phyloP scores from a whole-genome alignment of 257 asterid genomes.

The Lithospermum erythrorhizon region DNA sequence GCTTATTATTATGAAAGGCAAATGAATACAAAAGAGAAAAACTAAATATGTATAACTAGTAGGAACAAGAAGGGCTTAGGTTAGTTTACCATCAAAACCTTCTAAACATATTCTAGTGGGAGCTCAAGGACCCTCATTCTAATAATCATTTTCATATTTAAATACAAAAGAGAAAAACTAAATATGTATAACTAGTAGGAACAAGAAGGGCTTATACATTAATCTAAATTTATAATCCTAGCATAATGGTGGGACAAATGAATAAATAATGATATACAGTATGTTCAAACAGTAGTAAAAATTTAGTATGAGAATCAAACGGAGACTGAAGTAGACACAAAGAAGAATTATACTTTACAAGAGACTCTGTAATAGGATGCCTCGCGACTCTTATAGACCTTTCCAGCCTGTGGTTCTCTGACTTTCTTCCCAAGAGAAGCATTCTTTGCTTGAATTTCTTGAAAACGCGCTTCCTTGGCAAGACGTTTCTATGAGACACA shows the following conservation, averaged over 20 bases:
- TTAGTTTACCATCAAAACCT: neutral
- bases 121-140: neutral
- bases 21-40: neutral
- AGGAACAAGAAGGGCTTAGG: neutral
- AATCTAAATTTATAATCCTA: neutral
- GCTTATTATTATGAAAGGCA: neutral
- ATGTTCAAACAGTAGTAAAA: conserved; percentile 9
- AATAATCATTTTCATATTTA: too few relatives aligned
- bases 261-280: conserved; percentile 4
- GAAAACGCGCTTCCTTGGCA: conserved; percentile 84
- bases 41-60: neutral
- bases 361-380: conserved; percentile 67
- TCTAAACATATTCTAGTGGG: too few relatives aligned
- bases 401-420: conserved; percentile 34
- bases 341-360: conserved; percentile 50
- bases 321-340: conserved; percentile 1
- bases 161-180: neutral
- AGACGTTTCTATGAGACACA: conserved; percentile 52
- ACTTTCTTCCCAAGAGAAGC: conserved; percentile 72
- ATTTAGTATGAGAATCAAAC: neutral
- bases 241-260: neutral
- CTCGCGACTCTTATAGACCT: conserved; percentile 67
- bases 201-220: neutral
- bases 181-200: neutral
- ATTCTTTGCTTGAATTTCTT: conserved; percentile 68